Percentiles rank a stretch among this genome's conserved stretches.
Conservation (phyloP, 2,329 filamentous ascomycete species). For the Chaetomiaceae sp. region DNA sequence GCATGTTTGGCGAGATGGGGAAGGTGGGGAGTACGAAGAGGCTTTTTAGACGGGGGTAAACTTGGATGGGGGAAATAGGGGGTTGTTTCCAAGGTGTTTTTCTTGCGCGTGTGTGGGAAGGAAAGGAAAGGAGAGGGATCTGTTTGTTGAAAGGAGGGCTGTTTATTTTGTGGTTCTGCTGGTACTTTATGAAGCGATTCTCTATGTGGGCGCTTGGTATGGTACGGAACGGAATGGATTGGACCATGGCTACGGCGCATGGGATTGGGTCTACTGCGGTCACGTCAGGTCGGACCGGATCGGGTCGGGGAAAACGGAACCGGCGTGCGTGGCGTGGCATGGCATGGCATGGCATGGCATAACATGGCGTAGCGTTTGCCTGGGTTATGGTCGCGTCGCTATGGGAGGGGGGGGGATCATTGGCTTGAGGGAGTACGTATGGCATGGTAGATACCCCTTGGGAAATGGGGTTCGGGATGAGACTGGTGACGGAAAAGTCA, state of each 20-base stretch:
- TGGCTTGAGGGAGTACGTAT: not conserved
- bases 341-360: not conserved
- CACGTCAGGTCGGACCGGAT: not conserved
- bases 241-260: not conserved
- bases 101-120: too few species aligned
- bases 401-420: not conserved
- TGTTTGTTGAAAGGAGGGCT: too few species aligned
- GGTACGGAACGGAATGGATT: not conserved
- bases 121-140: too few species aligned
- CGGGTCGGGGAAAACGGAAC: constrained; percentile 2
- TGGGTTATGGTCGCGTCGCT: not conserved
- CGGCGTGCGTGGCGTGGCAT: constrained; percentile 1
- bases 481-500: not conserved
- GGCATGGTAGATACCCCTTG: constrained; percentile 10
- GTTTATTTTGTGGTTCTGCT: not conserved
- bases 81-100: too few species aligned
- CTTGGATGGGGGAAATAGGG: too few species aligned
- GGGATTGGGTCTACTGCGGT: not conserved
- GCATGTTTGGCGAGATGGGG: constrained; percentile 63
- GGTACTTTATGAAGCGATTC: not conserved
- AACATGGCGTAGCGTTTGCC: not conserved
- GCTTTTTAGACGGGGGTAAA: constrained; percentile 51
- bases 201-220: not conserved
- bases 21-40: constrained; percentile 70
- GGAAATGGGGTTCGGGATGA: not conserved